These are phyloP conservation scores for Jackrogersella multiformis DNA, from an alignment of 495 filamentous ascomycete species.

Conservation along the genomic window DNA sequence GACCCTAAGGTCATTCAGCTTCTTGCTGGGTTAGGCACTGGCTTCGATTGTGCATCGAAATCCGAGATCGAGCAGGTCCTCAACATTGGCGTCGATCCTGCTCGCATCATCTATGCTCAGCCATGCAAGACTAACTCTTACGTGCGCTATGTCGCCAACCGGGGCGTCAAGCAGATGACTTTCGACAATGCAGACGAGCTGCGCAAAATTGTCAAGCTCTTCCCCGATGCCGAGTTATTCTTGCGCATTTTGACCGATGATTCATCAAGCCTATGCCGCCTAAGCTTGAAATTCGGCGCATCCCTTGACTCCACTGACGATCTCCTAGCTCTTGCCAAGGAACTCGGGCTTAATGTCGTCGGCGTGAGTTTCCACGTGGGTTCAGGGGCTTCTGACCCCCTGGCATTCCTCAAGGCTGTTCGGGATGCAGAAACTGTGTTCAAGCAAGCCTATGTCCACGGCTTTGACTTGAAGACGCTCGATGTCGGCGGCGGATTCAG, in stretches of 20 bases:
- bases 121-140: constrained; percentile 99
- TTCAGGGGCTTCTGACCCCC: constrained; percentile 90
- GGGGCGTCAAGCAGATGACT: constrained; percentile 96
- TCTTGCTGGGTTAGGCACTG: constrained; percentile 85
- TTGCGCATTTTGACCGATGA: constrained; percentile 96
- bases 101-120: constrained; percentile 97
- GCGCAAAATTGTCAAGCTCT: constrained; percentile 93
- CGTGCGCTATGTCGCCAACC: constrained; percentile 82
- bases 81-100: constrained; percentile 82
- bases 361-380: constrained; percentile 98
- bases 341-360: constrained; percentile 93
- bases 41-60: constrained; percentile 99
- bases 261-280: constrained; percentile 88
- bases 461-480: constrained; percentile 83
- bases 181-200: constrained; percentile 98
- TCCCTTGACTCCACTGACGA: constrained; percentile 80
- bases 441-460: constrained; percentile 80
- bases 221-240: constrained; percentile 87
- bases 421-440: constrained; percentile 89
- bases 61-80: constrained; percentile 92
- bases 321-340: constrained; percentile 81
- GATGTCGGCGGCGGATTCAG: constrained; percentile 96
- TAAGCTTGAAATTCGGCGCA: constrained; percentile 97
- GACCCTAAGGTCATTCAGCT: constrained; percentile 89
- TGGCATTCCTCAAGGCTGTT: constrained; percentile 88